Conservation (phyloP, 495 filamentous ascomycete genomes). For the Xylaria curta region DNA sequence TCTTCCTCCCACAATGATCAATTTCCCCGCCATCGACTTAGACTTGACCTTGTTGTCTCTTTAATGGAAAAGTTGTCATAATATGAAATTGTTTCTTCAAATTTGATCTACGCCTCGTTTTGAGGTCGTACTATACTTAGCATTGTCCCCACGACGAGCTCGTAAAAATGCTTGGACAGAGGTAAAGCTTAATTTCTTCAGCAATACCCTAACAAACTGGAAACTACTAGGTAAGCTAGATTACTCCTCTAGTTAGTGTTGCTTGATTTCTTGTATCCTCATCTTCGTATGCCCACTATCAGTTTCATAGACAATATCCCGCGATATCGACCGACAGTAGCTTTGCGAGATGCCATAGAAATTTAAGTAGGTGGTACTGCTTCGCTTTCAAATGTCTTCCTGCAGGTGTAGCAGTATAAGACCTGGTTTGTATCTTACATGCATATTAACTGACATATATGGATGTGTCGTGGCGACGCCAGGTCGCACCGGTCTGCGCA, state of each 20-base stretch:
- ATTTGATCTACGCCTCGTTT: not conserved
- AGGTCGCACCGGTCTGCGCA: not conserved
- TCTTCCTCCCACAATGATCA: not conserved
- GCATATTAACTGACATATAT: not conserved
- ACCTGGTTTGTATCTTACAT: not conserved
- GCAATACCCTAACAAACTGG: not conserved
- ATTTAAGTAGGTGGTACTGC: not conserved
- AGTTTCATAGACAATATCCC: not conserved
- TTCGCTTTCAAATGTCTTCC: not conserved
- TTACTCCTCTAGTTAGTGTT: not conserved
- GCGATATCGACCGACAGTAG: not conserved
- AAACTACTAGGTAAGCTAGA: not conserved
- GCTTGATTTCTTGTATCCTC: not conserved
- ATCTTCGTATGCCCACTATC: not conserved
- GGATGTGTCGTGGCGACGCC: conserved; percentile 2
- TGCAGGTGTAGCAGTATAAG: not conserved
- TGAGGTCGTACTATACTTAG: not conserved
- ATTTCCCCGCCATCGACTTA: conserved; percentile 2
- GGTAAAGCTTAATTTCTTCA: not conserved
- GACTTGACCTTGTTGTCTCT: not conserved
- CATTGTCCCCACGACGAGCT: not conserved
- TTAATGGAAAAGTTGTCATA: not conserved
- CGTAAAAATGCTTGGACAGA: not conserved
- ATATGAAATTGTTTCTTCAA: not conserved
- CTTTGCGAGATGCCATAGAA: not conserved